phyloP scores from a whole-genome alignment of 2,329 filamentous ascomycete species.

The Pseudogymnoascus sp. region DNA sequence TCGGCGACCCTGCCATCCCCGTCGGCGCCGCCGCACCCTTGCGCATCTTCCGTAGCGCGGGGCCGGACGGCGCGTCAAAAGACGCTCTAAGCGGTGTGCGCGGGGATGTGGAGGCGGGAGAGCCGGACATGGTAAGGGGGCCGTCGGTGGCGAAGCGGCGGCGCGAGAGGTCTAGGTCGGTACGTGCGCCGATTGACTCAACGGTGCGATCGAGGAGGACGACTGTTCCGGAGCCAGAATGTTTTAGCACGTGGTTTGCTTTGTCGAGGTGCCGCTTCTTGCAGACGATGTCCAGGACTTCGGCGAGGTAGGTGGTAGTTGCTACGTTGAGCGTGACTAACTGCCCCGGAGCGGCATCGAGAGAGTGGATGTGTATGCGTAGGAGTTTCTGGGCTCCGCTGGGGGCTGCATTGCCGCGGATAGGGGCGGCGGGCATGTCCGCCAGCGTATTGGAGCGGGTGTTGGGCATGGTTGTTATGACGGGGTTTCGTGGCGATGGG shows the following conservation, averaged over 20 bases:
- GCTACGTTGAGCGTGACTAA: slow-evolving; percentile 69
- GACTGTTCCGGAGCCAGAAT: slow-evolving; percentile 66
- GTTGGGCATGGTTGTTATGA: slow-evolving; percentile 48
- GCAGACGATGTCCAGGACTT: slow-evolving; percentile 72
- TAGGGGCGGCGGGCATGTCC: slow-evolving; percentile 43
- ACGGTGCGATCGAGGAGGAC: slow-evolving; percentile 72
- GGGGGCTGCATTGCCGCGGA: slow-evolving; percentile 32
- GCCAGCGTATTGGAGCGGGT: slow-evolving; percentile 49
- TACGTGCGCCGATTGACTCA: slow-evolving; percentile 66
- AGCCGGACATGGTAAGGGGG: slow-evolving; percentile 59
- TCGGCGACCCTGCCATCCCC: slow-evolving; percentile 30
- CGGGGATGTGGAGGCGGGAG: slow-evolving; percentile 59
- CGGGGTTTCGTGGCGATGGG: slow-evolving; percentile 44
- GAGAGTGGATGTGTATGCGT: slow-evolving; percentile 62
- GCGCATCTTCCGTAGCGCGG: slow-evolving; percentile 39
- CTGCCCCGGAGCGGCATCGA: slow-evolving; percentile 64
- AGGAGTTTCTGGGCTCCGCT: slow-evolving; percentile 64
- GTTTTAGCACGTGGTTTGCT: slow-evolving; percentile 69
- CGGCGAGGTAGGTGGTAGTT: slow-evolving; percentile 74
- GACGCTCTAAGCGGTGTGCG: slow-evolving; percentile 47
- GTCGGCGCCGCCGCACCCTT: slow-evolving; percentile 42
- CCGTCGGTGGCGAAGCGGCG: slow-evolving; percentile 70
- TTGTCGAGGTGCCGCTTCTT: slow-evolving; percentile 72
- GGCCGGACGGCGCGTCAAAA: slow-evolving; percentile 39
- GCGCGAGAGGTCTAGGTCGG: slow-evolving; percentile 67